A percentile compares a stretch with the other conserved stretches of the same genome.
Evolutionary conservation across 345 rosid genomes (phyloP).

Genomic region (Aquilaria yunnanensis): DNA sequence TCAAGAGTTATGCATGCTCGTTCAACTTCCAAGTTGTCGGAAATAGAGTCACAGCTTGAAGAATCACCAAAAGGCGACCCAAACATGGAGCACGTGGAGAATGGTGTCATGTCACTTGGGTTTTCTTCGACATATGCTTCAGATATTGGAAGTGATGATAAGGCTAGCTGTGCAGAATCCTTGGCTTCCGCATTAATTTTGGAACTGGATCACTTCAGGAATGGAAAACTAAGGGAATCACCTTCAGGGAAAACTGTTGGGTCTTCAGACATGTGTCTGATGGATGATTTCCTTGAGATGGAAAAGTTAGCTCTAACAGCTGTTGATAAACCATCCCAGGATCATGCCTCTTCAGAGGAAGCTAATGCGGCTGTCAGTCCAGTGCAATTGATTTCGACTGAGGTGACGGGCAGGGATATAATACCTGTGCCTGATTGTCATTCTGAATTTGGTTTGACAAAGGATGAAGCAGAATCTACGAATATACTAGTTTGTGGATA

Average conservation of each 20-base stretch:
- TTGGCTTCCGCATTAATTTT: conserved; percentile 72
- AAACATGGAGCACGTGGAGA: conserved; percentile 33
- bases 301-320: conserved; percentile 69
- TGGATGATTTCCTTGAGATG: conserved; percentile 98
- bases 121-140: conserved; percentile 54
- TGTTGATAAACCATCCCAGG: conserved; percentile 35
- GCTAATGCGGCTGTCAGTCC: conserved; percentile 15
- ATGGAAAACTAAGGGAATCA: conserved; percentile 40
- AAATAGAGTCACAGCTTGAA: conserved; percentile 52
- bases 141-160: conserved; percentile 66
- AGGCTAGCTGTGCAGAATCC: conserved; percentile 65
- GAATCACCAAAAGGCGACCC: conserved; percentile 39
- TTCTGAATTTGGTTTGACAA: conserved; percentile 16
- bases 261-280: conserved; percentile 68
- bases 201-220: conserved; percentile 64
- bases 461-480: conserved; percentile 22
- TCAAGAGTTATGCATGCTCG: conserved; percentile 58
- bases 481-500: conserved; percentile 13
- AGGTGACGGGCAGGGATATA: conserved; percentile 21
- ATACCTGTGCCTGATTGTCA: conserved; percentile 22
- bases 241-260: conserved; percentile 38
- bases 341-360: conserved; percentile 26
- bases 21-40: conserved; percentile 56
- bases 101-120: conserved; percentile 31
- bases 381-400: conserved; percentile 19